Evolutionary conservation across 2,329 filamentous ascomycete genomes (phyloP).

Genomic region (Aspergillus amoenus): DNA sequence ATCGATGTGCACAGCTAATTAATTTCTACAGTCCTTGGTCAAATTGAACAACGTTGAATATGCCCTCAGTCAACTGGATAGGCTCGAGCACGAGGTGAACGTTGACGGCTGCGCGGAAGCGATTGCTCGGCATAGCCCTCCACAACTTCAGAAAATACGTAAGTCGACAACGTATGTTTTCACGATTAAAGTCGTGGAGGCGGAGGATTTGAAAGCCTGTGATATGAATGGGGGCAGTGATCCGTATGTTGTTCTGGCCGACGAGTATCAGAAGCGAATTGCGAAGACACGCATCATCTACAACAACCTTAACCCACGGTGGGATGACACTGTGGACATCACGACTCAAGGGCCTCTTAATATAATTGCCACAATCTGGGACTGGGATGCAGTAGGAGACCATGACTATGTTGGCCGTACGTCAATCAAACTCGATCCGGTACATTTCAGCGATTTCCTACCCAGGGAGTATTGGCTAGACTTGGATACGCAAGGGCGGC

Average conservation of each 20-base stretch:
- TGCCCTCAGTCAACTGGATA: conserved; percentile 87
- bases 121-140: conserved; percentile 71
- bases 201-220: conserved; percentile 96
- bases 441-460: conserved; percentile 93
- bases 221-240: conserved; percentile 93
- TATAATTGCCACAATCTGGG: conserved; percentile 96
- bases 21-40: conserved; percentile 75
- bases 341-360: conserved; percentile 89
- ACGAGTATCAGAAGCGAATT: conserved; percentile 95
- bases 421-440: conserved; percentile 96
- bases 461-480: conserved; percentile 98
- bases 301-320: conserved; percentile 85
- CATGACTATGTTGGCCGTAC: conserved; percentile 97
- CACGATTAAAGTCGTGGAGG: conserved; percentile 97
- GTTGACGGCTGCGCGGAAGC: conserved; percentile 86
- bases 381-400: conserved; percentile 95
- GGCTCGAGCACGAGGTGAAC: conserved; percentile 83
- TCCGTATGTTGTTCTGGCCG: conserved; percentile 93
- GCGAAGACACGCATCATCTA: conserved; percentile 93
- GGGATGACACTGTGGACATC: conserved; percentile 97
- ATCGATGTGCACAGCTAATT: conserved; percentile 7
- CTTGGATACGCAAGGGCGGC: conserved; percentile 87
- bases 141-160: conserved; percentile 64
- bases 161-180: conserved; percentile 90
- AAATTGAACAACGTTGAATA: conserved; percentile 98